A percentile compares a stretch with the other conserved stretches of the same genome.
Evolutionary conservation across 2,329 filamentous ascomycete genomes (phyloP).

Genomic region (Sodiomyces alkalinus): DNA sequence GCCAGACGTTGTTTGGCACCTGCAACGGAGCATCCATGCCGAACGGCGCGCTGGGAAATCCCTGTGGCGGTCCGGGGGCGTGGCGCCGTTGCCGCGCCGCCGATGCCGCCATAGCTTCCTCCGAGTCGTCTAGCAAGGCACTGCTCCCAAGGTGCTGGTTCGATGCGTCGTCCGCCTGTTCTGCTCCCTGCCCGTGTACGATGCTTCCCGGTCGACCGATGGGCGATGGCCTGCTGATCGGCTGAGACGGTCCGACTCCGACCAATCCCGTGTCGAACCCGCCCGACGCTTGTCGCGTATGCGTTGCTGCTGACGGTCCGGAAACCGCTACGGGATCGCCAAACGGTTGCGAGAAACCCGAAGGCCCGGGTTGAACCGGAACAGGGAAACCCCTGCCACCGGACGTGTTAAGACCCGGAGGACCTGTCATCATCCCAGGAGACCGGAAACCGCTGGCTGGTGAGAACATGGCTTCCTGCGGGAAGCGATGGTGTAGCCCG

Average conservation of each 20-base stretch:
- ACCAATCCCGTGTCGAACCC: conserved; percentile 49
- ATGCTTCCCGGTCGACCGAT: conserved; percentile 78
- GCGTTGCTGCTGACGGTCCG: conserved; percentile 32
- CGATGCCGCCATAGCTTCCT: conserved; percentile 29
- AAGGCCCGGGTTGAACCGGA: conserved; percentile 31
- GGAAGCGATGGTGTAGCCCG: conserved; percentile 27
- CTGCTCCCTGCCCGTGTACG: conserved; percentile 33
- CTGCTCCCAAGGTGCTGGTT: conserved; percentile 79
- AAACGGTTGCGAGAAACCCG: conserved; percentile 34
- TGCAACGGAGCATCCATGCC: conserved; percentile 23
- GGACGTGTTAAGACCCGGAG: conserved; percentile 34
- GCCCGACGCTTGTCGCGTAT: conserved; percentile 62
- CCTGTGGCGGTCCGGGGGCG: conserved; percentile 32
- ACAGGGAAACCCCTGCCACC: conserved; percentile 23
- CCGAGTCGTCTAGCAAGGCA: conserved; percentile 66
- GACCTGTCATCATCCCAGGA: conserved; percentile 30
- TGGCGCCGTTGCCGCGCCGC: conserved; percentile 27
- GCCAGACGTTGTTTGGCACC: conserved; percentile 25
- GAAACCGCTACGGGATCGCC: conserved; percentile 23
- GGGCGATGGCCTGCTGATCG: conserved; percentile 68
- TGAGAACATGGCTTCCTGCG: conserved; percentile 34
- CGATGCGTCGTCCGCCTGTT: conserved; percentile 52
- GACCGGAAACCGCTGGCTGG: conserved; percentile 26
- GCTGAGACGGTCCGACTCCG: conserved; percentile 41
- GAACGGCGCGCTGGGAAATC: conserved; percentile 26